Base-by-base conservation (phyloP, 2,329 filamentous ascomycete genomes). In the Chaetomium sp. region DNA sequence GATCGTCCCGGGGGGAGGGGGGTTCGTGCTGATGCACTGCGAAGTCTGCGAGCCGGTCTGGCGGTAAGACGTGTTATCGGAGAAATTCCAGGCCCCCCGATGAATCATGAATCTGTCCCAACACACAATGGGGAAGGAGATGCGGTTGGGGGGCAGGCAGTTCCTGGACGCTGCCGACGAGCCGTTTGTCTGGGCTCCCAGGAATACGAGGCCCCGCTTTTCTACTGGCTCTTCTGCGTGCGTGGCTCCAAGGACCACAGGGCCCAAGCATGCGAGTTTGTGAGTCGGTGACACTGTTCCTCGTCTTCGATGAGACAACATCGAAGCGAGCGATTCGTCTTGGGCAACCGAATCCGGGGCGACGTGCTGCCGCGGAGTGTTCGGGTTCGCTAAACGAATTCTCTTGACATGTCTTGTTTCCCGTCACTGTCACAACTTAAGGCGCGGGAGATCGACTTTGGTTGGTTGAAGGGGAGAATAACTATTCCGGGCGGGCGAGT, bases 171-270 rank as follows among this genome's bases (percentile, higher is more conserved):
- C 12, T 12, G 8, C 8, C 37, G 37, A 38, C 8, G 37, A 38
- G 37, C 37, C 37, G 8, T 12, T 38, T 8, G 37, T 38, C 37
- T 12, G 8, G 8, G 8, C 12, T 35, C 10, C 12, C 8, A 46
- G 36, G 35, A 56, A 61, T 61, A 61, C 59, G 59, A 61, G 59
- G 52, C 10, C 49, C 56, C 58, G 48, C 58, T 54, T 52, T 56
- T 56, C 35, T 37, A 46, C 33, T 55, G 44, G 54, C 11, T 19
- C 11, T 50, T n/a, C 32, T 51, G 51, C 14, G n/a, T 60, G 58
- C 58, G 58, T 60, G 58, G 58, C 58, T 58, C 58, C 58, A 60
- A 41, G 52, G 36, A 58, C 41, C 38, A n/a, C 51, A 58, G 45
- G 49, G 49, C 19, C 45, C 40, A 41, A 12, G 14, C 12, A 49